Evolutionary conservation across 2,329 filamentous ascomycete species (phyloP).

Genomic region (Scopulariopsis brevicaulis): DNA sequence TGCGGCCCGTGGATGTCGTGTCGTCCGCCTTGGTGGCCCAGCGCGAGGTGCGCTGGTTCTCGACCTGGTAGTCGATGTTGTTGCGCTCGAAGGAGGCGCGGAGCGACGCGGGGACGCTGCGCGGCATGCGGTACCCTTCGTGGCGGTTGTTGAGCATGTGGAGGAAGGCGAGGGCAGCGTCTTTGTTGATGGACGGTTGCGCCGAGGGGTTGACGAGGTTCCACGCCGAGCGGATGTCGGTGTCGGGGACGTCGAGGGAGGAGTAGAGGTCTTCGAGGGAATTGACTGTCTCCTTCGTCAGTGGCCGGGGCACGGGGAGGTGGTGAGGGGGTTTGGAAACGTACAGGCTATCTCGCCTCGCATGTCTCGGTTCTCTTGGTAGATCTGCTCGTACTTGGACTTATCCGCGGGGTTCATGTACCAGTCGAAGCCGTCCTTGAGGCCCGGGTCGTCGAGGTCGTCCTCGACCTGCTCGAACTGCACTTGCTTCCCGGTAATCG

Average conservation of each 20-base stretch:
- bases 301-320: background rate
- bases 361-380: slow-evolving; percentile 79
- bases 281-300: slow-evolving; percentile 42
- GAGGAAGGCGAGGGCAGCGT: slow-evolving; percentile 86
- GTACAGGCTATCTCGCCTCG: slow-evolving; percentile 73
- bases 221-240: slow-evolving; percentile 85
- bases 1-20: slow-evolving; percentile 72
- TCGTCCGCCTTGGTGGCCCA: slow-evolving; percentile 76
- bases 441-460: slow-evolving; percentile 67
- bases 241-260: slow-evolving; percentile 61
- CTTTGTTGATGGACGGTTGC: slow-evolving; percentile 75
- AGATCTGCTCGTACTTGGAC: slow-evolving; percentile 93
- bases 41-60: slow-evolving; percentile 59
- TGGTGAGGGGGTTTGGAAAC: slow-evolving; percentile 15
- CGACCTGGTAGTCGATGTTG: slow-evolving; percentile 91
- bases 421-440: slow-evolving; percentile 98
- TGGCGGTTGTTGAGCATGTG: slow-evolving; percentile 95
- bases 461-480: slow-evolving; percentile 80
- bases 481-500: slow-evolving; percentile 66
- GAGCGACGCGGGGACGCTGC: slow-evolving; percentile 82
- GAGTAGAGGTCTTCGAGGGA: slow-evolving; percentile 77
- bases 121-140: slow-evolving; percentile 88
- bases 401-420: slow-evolving; percentile 94
- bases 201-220: slow-evolving; percentile 94
- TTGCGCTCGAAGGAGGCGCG: slow-evolving; percentile 88